These are phyloP conservation scores for Rhodotorula toruloides DNA, from an alignment of 768 basidiomycete genomes.

Conservation along the genomic window DNA sequence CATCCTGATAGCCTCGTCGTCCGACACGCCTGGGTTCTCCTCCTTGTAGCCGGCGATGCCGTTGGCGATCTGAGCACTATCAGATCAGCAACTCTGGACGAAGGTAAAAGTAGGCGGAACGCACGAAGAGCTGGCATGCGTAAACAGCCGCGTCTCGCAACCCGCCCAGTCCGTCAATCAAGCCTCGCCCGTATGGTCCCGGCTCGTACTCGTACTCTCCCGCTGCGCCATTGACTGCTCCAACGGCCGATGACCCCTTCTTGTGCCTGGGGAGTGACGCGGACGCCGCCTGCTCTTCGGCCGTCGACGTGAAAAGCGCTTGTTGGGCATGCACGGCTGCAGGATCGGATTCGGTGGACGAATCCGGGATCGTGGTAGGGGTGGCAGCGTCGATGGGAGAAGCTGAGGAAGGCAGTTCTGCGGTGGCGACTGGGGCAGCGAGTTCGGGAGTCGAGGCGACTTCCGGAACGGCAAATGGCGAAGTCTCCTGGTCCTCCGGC, in stretches of 20 bases:
- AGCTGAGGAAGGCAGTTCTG: not conserved
- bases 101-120: not conserved
- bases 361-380: not conserved
- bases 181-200: conserved; percentile 37
- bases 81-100: not conserved
- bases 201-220: conserved; percentile 18
- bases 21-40: conserved; percentile 35
- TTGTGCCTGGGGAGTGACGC: not conserved
- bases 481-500: conserved; percentile 28
- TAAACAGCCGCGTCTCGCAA: conserved; percentile 39
- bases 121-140: conserved; percentile 38
- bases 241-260: not conserved
- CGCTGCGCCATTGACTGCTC: conserved; percentile 15
- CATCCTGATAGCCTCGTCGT: conserved; percentile 27
- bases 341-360: not conserved
- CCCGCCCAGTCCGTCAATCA: conserved; percentile 41
- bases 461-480: conserved; percentile 19
- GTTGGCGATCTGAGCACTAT: conserved; percentile 23
- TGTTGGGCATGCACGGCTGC: not conserved
- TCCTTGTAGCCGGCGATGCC: conserved; percentile 35
- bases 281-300: not conserved
- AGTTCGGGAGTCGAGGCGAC: not conserved
- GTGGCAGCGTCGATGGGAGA: not conserved
- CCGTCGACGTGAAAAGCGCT: not conserved
- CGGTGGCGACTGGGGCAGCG: not conserved